Evolutionary conservation across 2,329 filamentous ascomycete genomes (phyloP).

Genomic region (Chaetomium strumarium): DNA sequence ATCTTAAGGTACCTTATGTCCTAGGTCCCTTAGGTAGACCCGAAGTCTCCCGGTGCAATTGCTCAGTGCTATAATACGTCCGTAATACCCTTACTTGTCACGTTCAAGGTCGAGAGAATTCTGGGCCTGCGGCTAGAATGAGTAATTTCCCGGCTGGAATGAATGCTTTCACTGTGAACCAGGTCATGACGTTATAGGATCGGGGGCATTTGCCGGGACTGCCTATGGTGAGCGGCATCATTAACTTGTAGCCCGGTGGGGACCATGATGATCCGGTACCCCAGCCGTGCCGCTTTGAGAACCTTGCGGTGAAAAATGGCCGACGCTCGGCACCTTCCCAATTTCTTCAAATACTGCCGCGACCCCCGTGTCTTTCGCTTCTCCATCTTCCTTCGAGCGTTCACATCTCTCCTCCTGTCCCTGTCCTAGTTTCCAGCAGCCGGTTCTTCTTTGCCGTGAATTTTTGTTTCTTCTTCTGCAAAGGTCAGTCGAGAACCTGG

Average conservation of each 20-base stretch:
- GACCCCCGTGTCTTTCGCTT: slow-evolving; percentile 14
- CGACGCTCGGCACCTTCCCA: slow-evolving; percentile 22
- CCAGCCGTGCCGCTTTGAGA: slow-evolving; percentile 15
- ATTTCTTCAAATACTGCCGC: slow-evolving; percentile 28
- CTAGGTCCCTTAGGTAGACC: too few relatives aligned
- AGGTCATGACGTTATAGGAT: not conserved
- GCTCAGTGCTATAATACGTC: too few relatives aligned
- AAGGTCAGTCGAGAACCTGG: slow-evolving; percentile 12
- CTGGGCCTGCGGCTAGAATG: too few relatives aligned
- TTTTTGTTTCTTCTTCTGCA: slow-evolving; percentile 2
- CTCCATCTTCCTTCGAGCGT: slow-evolving; percentile 19
- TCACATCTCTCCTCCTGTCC: slow-evolving; percentile 10
- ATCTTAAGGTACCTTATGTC: too few relatives aligned
- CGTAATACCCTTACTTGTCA: too few relatives aligned
- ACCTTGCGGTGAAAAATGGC: slow-evolving; percentile 22
- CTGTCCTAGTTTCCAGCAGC: slow-evolving; percentile 8
- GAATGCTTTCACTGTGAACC: too few relatives aligned
- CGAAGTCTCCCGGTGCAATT: too few relatives aligned
- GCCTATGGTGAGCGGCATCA: not conserved
- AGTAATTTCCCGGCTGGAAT: too few relatives aligned
- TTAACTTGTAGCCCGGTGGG: slow-evolving; percentile 16
- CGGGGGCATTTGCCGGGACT: not conserved
- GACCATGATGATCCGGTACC: slow-evolving; percentile 16
- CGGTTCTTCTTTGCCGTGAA: slow-evolving; percentile 8
- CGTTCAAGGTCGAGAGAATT: too few relatives aligned